Base-by-base conservation (phyloP, 371 early-diverging fungal species). In the Mucor sp. region DNA sequence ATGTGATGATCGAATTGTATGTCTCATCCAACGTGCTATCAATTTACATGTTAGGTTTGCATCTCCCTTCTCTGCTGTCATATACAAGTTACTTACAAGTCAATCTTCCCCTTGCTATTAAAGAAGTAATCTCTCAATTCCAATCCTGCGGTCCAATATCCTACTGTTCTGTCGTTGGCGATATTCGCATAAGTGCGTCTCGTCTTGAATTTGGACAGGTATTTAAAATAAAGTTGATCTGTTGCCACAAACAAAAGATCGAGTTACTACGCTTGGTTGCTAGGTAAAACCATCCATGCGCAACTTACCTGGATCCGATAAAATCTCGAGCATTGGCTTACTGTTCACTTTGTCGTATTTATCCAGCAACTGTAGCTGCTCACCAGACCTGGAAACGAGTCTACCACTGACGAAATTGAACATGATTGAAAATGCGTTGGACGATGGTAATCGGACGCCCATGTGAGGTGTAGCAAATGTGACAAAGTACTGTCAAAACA, bases 391-490 rank as follows among this genome's bases (percentile, higher is more conserved):
- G 37, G 87, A 85, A 37, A 88, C 67, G 61, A 88, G 67, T 7
- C 60, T 69, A 4, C 85, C 79, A 56, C 81, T 79, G 4, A 83
- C 21, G 48, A 70, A 80, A 67, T 89, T 89, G 67, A 86, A 89
- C 3, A 89, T 9, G 33, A 72, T 67, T 21, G 77, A 76, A 19
- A 72, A 70, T 0, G 66, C 47, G 5, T 74, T 66, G 17, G 53
- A 57, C 1, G 74, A 32, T 1, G 84, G 85, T 19, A 72, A 60
- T 3, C 79, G 71, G 15, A 85, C 87, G 0, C 95, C 94, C 39
- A 93, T 74, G 74, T 95, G 93, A 6, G 95, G 95, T 12, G 92
- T 87, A 0, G 94, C 94, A 76, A 93, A 87, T 1, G 94, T 90
- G 9, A 85, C 76, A 68, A 87, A 91, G 8, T 79, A 68, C 87